Percentiles rank a stretch among this genome's conserved stretches.
Evolutionary conservation across 2,329 filamentous ascomycete genomes (phyloP).

Genomic region (Celoporthe dispersa): DNA sequence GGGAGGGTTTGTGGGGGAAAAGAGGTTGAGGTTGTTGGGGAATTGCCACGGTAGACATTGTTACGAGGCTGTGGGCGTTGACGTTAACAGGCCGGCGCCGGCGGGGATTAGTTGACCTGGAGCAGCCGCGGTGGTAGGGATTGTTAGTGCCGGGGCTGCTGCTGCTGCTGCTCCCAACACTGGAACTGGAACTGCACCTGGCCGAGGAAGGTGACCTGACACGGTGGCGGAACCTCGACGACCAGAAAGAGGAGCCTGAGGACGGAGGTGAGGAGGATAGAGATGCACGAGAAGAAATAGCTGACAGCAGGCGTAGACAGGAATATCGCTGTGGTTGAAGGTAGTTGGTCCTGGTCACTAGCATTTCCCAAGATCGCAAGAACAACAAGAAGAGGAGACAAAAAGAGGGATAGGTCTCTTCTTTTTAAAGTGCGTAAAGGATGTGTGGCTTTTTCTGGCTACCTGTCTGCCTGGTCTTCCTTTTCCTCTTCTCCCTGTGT

Average conservation of each 20-base stretch:
- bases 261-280: too few relatives aligned
- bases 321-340: background rate
- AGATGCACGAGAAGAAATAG: background rate
- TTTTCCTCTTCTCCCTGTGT: background rate
- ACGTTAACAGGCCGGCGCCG: constrained; percentile 18
- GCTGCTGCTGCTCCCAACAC: background rate
- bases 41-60: constrained; percentile 38
- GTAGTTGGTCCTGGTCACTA: background rate
- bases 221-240: background rate
- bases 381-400: background rate
- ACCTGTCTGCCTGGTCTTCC: background rate
- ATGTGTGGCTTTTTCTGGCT: background rate
- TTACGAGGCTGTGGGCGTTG: constrained; percentile 15
- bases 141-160: background rate
- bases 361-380: constrained; percentile 1
- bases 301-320: background rate
- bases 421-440: background rate
- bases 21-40: constrained; percentile 29
- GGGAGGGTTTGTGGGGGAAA: constrained; percentile 28
- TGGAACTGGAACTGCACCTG: constrained; percentile 13
- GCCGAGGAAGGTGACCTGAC: constrained; percentile 5
- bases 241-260: background rate
- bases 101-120: constrained; percentile 4
- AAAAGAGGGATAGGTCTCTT: background rate
- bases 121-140: background rate